phyloP scores from a whole-genome alignment of 1,139 yeast genomes.

The Kodamaea anthophila region DNA sequence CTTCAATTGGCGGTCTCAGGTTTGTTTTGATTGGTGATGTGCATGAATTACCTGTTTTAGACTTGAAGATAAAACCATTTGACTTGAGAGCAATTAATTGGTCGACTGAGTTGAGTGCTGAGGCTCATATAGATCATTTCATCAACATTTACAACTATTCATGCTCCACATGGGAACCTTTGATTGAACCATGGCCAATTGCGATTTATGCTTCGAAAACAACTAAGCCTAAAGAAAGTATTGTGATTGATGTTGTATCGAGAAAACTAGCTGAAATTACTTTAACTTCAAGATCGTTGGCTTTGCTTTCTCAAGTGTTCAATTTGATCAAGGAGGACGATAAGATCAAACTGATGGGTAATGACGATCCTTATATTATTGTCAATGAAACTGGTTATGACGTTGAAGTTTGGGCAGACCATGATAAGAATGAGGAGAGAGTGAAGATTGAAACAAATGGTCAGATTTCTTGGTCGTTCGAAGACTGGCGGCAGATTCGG shows the following conservation, averaged over 20 bases:
- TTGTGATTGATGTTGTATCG: slow-evolving; percentile 61
- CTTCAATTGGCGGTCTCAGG: slow-evolving; percentile 75
- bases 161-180: slow-evolving; percentile 94
- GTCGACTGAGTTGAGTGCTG: slow-evolving; percentile 81
- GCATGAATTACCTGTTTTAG: slow-evolving; percentile 88
- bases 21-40: slow-evolving; percentile 88
- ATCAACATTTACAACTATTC: slow-evolving; percentile 86
- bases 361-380: slow-evolving; percentile 76
- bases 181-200: slow-evolving; percentile 83
- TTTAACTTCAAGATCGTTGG: slow-evolving; percentile 74
- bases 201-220: slow-evolving; percentile 61
- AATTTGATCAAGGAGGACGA: slow-evolving; percentile 51
- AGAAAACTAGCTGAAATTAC: slow-evolving; percentile 75
- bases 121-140: slow-evolving; percentile 60
- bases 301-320: slow-evolving; percentile 65
- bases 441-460: slow-evolving; percentile 43
- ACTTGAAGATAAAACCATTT: slow-evolving; percentile 73
- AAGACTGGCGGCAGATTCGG: slow-evolving; percentile 85
- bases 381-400: slow-evolving; percentile 82
- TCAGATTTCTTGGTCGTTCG: slow-evolving; percentile 80
- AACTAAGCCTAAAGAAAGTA: slow-evolving; percentile 37
- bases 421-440: slow-evolving; percentile 14
- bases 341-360: slow-evolving; percentile 61
- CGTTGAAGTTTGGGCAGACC: slow-evolving; percentile 70
- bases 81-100: slow-evolving; percentile 71